Evolutionary conservation across 257 asterid species (phyloP), one percentile per base, ranked within the genome.

Genomic region (Verbena officinalis): DNA sequence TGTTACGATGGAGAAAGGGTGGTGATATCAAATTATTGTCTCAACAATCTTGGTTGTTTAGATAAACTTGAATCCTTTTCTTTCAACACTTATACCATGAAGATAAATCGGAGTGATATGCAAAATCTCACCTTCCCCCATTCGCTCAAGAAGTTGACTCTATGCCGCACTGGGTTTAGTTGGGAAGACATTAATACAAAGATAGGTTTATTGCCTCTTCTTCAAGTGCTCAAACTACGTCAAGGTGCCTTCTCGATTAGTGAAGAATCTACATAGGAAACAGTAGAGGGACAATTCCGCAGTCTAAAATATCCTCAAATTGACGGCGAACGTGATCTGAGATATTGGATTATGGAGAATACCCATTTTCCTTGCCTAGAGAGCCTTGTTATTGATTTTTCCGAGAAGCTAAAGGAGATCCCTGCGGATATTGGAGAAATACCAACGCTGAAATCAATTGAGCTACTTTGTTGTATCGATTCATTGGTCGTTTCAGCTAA

Each of bases 391-490:
- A 19, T 65, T 17, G 21, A n/a, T n/a, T 5, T n/a, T 17, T 45
- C 9, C 1, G 1, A n/a, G 5, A 1, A 4, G 11, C 20, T n/a
- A 3, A 7, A 38, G 10, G 44, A 38, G 13, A 9, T 12, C 13
- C 10, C 44, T 7, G 6, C 3, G 12, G 44, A 9, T 38, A 12
- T 38, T 38, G 10, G 10, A 12, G 13, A 38, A 6, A 7, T 38
- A 5, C 44, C 15, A 15, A 55, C 70, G 23, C 76, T 71, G 6
- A 21, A 22, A 49, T 9, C 14, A 8, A 71, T 71, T 63, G 11
- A 44, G 17, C 15, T 70, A 0, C 0, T 3, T 0, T 63, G 66
- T 7, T 34, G 53, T n/a, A n/a, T n/a, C n/a, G n/a, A n/a, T 5
- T 9, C 7, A 0, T 54, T 59, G 2, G 34, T 8, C 0, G 44